Conservation (phyloP, 1,284 basidiomycete genomes). For the Leccinum variabile region DNA sequence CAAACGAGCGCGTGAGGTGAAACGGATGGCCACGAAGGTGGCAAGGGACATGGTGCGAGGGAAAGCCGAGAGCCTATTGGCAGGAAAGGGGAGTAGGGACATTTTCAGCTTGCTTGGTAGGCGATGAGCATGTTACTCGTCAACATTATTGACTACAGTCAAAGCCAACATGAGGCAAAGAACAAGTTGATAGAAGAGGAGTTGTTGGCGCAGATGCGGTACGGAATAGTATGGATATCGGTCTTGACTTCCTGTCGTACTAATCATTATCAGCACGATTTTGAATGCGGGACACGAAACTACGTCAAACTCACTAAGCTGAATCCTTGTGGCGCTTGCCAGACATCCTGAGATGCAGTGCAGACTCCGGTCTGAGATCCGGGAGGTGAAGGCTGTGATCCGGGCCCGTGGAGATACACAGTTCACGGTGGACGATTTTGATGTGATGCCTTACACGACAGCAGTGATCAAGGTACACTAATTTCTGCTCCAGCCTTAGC, state of each 20-base stretch:
- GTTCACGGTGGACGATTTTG: conserved; percentile 47
- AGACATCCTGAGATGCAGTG: conserved; percentile 39
- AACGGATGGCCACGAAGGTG: conserved; percentile 23
- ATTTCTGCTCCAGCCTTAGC: background rate
- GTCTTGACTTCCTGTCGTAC: background rate
- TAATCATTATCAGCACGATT: conserved; percentile 33
- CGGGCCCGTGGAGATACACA: conserved; percentile 41
- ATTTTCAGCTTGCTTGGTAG: conserved; percentile 43
- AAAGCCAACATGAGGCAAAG: conserved; percentile 51
- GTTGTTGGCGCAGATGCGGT: conserved; percentile 55
- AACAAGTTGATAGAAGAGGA: conserved; percentile 50
- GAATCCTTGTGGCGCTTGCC: conserved; percentile 44
- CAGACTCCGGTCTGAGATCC: conserved; percentile 44
- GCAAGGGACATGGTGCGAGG: conserved; percentile 43
- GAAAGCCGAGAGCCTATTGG: conserved; percentile 38
- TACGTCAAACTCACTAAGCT: conserved; percentile 44
- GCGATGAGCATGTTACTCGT: conserved; percentile 35
- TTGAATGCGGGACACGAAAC: conserved; percentile 55
- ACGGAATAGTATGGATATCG: background rate
- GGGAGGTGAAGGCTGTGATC: conserved; percentile 35
- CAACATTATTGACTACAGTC: conserved; percentile 38
- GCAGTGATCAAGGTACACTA: conserved; percentile 51
- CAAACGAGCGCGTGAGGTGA: conserved; percentile 36
- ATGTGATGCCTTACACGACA: conserved; percentile 50
- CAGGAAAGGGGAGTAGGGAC: conserved; percentile 37